Base-by-base conservation (phyloP, 257 asterid genomes). In the Schizonepeta tenuifolia region DNA sequence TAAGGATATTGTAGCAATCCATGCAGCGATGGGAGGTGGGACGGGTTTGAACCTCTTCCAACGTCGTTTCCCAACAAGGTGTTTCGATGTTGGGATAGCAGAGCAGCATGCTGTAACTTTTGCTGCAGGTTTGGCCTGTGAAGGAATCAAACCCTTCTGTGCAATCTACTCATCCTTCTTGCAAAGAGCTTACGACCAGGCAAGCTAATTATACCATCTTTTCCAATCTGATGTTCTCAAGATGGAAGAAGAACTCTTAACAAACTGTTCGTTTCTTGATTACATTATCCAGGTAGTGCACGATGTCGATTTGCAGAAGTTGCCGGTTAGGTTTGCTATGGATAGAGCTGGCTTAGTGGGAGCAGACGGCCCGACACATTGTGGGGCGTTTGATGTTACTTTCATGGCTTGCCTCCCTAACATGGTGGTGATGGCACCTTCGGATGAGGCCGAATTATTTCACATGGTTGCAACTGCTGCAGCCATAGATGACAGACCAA, bases 11-110 rank as follows among this genome's bases (percentile, higher is more conserved):
- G 95, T 94, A 36, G 98, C 95, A 9, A 94, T 94, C 65, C 97
- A 91, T 59, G 98, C 97, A 18, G 98, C 98, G 14, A 94, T 94
- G 98, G 98, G 97, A 55, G 97, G 98, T 47, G 97, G 97, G 71
- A 91, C 98, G 0, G 97, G 98, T 5, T 72, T 91, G 88, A 94
- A 94, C 78, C 89, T 88, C 76, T 94, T 94, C 87, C 86, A 80
- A 60, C 96, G 93, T 14, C 91, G 96, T 56, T 94, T 94, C 72
- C 97, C 98, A 1, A 81, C 81, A 1, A 71, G 96, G 41, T 93
- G 98, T 57, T 94, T 89, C 46, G 98, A 94, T 69, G 97, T 94
- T 21, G 97, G 98, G 46, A 91, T 94, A 76, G 98, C 98, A 15
- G 98, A 94, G 80, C 98, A 91, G 65, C 97, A 94, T 55, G 98